Evolutionary conservation across 2,329 filamentous ascomycete species (phyloP).

Genomic region (Leptographium wingfieldii): DNA sequence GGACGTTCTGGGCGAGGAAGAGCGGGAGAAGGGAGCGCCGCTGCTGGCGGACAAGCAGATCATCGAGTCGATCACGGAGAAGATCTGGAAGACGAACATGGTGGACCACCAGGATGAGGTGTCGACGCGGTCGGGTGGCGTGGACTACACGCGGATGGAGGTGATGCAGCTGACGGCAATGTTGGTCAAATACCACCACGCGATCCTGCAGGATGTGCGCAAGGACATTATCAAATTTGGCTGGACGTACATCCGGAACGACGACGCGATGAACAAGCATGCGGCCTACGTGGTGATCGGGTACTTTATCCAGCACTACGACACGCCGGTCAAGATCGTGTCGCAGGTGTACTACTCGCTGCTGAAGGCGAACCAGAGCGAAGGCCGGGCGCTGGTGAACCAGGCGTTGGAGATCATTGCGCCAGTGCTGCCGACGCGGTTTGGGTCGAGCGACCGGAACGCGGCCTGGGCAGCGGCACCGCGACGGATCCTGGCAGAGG

Average conservation of each 20-base stretch:
- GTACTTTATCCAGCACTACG: slow-evolving; percentile 95
- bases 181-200: slow-evolving; percentile 87
- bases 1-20: slow-evolving; percentile 40
- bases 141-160: slow-evolving; percentile 94
- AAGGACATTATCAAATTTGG: slow-evolving; percentile 99
- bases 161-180: slow-evolving; percentile 88
- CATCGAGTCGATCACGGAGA: slow-evolving; percentile 80
- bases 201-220: slow-evolving; percentile 74
- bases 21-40: slow-evolving; percentile 39
- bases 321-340: slow-evolving; percentile 91
- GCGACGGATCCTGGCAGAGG: slow-evolving; percentile 80
- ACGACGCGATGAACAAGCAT: slow-evolving; percentile 98
- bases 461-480: slow-evolving; percentile 85
- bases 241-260: slow-evolving; percentile 96
- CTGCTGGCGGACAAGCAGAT: slow-evolving; percentile 69
- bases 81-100: slow-evolving; percentile 85
- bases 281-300: slow-evolving; percentile 93
- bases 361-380: slow-evolving; percentile 85
- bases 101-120: slow-evolving; percentile 63
- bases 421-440: slow-evolving; percentile 81
- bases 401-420: slow-evolving; percentile 91
- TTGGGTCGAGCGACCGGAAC: slow-evolving; percentile 59
- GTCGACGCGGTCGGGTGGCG: slow-evolving; percentile 67
- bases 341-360: slow-evolving; percentile 89
- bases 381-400: slow-evolving; percentile 81